Percentiles rank a stretch among this genome's conserved stretches.
Evolutionary conservation across 169 alveolate species (phyloP).

Genomic region (Cystoisospora suis): DNA sequence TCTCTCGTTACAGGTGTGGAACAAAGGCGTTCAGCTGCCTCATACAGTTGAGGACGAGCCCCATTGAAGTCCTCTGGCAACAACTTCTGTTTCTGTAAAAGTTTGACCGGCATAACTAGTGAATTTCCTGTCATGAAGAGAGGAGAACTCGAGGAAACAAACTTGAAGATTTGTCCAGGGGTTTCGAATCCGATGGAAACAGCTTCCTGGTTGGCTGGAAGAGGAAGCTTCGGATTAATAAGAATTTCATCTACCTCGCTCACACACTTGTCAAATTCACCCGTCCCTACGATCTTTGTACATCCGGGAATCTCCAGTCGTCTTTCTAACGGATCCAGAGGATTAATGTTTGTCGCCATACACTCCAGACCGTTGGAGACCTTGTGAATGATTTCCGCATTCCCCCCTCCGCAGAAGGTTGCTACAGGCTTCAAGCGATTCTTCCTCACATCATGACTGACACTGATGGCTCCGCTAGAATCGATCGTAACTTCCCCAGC

Average conservation of each 20-base stretch:
- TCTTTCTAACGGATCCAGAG: not conserved
- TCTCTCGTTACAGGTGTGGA: not conserved
- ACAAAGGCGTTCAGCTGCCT: conserved; percentile 4
- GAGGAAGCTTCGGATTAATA: conserved; percentile 36
- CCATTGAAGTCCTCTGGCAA: conserved; percentile 14
- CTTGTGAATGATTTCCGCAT: conserved; percentile 14
- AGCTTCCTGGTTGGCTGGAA: conserved; percentile 56
- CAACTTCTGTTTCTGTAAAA: not conserved
- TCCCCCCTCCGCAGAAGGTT: conserved; percentile 29
- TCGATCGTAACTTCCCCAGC: conserved; percentile 32
- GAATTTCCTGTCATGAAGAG: conserved; percentile 40
- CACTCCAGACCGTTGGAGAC: conserved; percentile 18
- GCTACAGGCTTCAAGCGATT: conserved; percentile 50
- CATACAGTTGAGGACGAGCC: not conserved
- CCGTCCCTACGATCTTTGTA: conserved; percentile 33
- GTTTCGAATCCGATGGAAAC: conserved; percentile 45
- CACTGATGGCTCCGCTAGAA: not conserved
- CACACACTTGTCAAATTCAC: conserved; percentile 39
- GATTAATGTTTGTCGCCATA: conserved; percentile 28
- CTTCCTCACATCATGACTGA: not conserved
- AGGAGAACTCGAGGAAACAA: conserved; percentile 23
- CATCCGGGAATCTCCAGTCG: conserved; percentile 34
- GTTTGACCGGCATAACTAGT: conserved; percentile 19
- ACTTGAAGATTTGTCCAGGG: conserved; percentile 33
- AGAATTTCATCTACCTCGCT: conserved; percentile 1